phyloP scores from a whole-genome alignment of 768 basidiomycete genomes.

The Tricholoma sp. region DNA sequence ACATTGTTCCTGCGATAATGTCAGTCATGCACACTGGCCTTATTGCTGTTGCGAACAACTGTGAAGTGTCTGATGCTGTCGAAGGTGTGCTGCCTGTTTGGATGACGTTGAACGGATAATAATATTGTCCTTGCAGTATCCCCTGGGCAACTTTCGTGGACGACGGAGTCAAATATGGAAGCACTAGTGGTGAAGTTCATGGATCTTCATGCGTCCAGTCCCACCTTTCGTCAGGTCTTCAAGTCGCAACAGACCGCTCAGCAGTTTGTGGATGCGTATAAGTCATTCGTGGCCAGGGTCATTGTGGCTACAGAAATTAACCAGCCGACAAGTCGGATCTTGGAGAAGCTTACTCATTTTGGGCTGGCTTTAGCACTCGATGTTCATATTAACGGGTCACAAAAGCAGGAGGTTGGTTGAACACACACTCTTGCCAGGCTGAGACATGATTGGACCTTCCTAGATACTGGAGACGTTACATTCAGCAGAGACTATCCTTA shows the following conservation, averaged over 20 bases:
- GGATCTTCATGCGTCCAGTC: constrained; percentile 56
- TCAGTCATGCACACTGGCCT: constrained; percentile 61
- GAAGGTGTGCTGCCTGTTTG: constrained; percentile 22
- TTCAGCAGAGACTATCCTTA: constrained; percentile 45
- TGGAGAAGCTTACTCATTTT: constrained; percentile 69
- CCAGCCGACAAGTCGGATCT: constrained; percentile 42
- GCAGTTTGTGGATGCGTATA: constrained; percentile 60
- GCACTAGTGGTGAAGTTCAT: constrained; percentile 65
- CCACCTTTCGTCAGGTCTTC: constrained; percentile 69
- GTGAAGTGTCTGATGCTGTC: constrained; percentile 23
- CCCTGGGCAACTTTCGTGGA: constrained; percentile 21
- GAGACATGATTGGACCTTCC: constrained; percentile 3
- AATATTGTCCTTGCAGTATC: constrained; percentile 10
- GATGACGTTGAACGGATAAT: constrained; percentile 6
- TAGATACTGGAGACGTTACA: constrained; percentile 58
- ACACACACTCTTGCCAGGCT: neutral
- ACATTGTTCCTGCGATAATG: constrained; percentile 70
- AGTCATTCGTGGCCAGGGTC: constrained; percentile 45
- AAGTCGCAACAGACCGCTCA: constrained; percentile 66
- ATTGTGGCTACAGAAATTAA: constrained; percentile 34
- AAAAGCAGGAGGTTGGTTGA: constrained; percentile 64
- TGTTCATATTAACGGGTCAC: constrained; percentile 50
- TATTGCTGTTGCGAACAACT: constrained; percentile 32
- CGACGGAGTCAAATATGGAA: constrained; percentile 44
- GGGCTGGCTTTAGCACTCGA: constrained; percentile 65